Percentiles rank a stretch among this genome's conserved stretches.
Evolutionary conservation across 495 filamentous ascomycete species (phyloP).

Genomic region (Jackrogersella multiformis): DNA sequence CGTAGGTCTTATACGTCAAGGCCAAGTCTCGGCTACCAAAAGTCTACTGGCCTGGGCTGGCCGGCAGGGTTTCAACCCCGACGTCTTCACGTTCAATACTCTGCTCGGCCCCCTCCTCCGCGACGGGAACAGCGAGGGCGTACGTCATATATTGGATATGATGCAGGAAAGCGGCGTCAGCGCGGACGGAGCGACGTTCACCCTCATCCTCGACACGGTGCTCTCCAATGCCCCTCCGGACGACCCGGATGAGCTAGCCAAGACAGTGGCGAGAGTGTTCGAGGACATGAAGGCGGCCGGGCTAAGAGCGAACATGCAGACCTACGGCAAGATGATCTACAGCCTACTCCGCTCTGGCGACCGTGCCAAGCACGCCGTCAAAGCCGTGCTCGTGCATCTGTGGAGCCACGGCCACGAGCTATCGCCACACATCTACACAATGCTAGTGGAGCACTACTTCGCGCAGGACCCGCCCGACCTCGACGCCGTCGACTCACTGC

Average conservation of each 20-base stretch:
- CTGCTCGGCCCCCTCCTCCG: conserved; percentile 66
- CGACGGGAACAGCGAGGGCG: conserved; percentile 46
- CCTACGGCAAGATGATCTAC: conserved; percentile 72
- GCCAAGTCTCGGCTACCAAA: conserved; percentile 47
- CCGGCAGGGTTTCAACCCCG: conserved; percentile 64
- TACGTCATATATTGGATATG: conserved; percentile 53
- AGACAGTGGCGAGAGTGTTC: conserved; percentile 54
- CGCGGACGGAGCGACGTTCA: conserved; percentile 55
- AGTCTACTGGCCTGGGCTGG: conserved; percentile 68
- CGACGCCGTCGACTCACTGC: conserved; percentile 63
- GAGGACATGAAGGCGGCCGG: conserved; percentile 61
- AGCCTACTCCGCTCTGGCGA: conserved; percentile 60
- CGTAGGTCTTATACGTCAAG: conserved; percentile 48
- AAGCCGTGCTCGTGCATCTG: conserved; percentile 69
- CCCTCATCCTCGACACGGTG: conserved; percentile 53
- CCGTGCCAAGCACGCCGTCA: conserved; percentile 59
- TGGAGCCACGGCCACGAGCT: conserved; percentile 58
- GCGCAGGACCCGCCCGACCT: conserved; percentile 63
- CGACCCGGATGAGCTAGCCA: conserved; percentile 45
- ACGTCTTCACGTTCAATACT: conserved; percentile 74
- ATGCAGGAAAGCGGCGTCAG: conserved; percentile 49
- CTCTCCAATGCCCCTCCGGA: conserved; percentile 37
- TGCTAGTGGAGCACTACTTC: conserved; percentile 75
- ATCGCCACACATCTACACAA: conserved; percentile 71
- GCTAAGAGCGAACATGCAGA: conserved; percentile 62